Base-by-base conservation (phyloP, 2,329 filamentous ascomycete genomes). In the Magnaporthiopsis poae region DNA sequence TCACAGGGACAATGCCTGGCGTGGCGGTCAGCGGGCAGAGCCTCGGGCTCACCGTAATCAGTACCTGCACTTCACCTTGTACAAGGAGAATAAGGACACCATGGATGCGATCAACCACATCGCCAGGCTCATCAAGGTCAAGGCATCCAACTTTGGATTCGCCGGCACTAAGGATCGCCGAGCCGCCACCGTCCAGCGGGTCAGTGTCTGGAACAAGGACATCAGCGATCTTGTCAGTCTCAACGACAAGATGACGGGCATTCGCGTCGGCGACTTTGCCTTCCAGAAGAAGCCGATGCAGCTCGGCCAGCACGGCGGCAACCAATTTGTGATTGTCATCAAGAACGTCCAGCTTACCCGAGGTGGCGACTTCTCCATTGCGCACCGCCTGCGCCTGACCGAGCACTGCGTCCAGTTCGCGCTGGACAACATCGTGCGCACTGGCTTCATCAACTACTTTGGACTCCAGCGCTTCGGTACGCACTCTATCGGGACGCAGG, bases 401-500 rank as follows among this genome's bases (percentile, higher is more conserved):
- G 77, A 80, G 74, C 74, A 80, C 7, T 79, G 85, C 39, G 80
- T 91, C 69, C 74, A 82, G 68, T 73, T 81, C 68, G 82, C 91
- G 0, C 79, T 96, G 64, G 80, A 84, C 60, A 86, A 88, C 69
- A 86, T 98, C 70, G 81, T 84, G 66, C 79, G 86, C 61, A 84
- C 88, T 61, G 95, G 95, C 2, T 99, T 96, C 81, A 88, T 99
- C 77, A 99, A 99, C 78, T 99, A 98, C 79, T 99, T 93, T 74
- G 95, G 95, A 11, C 86, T 98, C n/a, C 95, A 99, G 78, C 88
- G 95, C 31, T 99, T 99, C 72, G 95, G 95, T 35, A 94, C 92
- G 0, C 94, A 95, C 76, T 81, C 87, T 35, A 89, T 91, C 15
- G 90, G 92, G 46, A 99, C 95, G 0, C 92, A 98, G 73, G 84